Conservation (phyloP, 768 basidiomycete genomes). For the Boletus edulis region DNA sequence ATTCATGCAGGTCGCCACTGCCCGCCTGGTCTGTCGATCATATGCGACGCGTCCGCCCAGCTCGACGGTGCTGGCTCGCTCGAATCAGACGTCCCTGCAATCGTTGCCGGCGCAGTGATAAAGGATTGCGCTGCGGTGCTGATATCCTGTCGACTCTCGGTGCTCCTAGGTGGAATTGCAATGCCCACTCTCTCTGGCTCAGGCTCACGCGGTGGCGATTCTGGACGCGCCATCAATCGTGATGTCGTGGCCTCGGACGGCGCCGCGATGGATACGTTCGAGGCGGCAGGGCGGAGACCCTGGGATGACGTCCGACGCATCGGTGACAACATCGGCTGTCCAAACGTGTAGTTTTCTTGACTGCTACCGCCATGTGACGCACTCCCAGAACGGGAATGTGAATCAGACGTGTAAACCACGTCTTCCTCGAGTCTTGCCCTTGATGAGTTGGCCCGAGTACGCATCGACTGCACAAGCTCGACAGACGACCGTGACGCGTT, state of each 20-base stretch:
- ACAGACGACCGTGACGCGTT: conserved; percentile 61
- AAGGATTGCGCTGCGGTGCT: conserved; percentile 71
- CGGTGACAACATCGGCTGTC: conserved; percentile 46
- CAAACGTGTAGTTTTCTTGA: conserved; percentile 75
- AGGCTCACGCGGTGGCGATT: conserved; percentile 11
- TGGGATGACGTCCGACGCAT: conserved; percentile 20
- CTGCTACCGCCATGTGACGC: conserved; percentile 42
- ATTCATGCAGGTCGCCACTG: conserved; percentile 40
- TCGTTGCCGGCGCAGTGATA: conserved; percentile 61
- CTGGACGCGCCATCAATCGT: conserved; percentile 17
- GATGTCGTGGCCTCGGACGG: conserved; percentile 28
- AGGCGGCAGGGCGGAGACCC: conserved; percentile 15
- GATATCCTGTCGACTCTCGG: conserved; percentile 54
- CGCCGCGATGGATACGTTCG: conserved; percentile 22
- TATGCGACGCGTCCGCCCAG: conserved; percentile 45
- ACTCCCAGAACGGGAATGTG: conserved; percentile 43
- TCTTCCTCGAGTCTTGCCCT: conserved; percentile 67
- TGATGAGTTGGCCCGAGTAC: conserved; percentile 63
- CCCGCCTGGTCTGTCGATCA: conserved; percentile 40
- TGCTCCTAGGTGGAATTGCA: conserved; percentile 23
- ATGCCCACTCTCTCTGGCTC: conserved; percentile 24
- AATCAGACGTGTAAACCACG: conserved; percentile 34
- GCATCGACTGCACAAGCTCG: conserved; percentile 49
- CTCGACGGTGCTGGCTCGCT: conserved; percentile 46
- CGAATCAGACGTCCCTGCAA: conserved; percentile 54